A percentile compares a stretch with the other conserved stretches of the same genome.
Evolutionary conservation across 495 filamentous ascomycete species (phyloP).

Genomic region (Trypethelium eluteriae): DNA sequence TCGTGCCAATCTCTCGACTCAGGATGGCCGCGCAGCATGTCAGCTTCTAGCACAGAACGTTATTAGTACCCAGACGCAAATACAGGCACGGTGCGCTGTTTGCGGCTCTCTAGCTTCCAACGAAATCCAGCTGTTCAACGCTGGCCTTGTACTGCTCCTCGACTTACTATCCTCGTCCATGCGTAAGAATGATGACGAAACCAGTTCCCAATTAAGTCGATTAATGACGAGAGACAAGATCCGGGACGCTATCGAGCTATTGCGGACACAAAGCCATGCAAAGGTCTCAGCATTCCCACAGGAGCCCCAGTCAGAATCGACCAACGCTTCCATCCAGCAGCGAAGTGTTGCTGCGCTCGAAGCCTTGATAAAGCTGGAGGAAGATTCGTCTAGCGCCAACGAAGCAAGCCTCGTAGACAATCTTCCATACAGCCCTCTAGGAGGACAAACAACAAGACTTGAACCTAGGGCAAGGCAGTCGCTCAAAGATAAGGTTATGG

Average conservation of each 20-base stretch:
- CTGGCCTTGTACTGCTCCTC: conserved; percentile 23
- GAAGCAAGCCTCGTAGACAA: neutral
- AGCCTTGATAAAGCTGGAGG: conserved; percentile 27
- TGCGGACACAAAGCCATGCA: conserved; percentile 13
- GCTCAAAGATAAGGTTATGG: neutral
- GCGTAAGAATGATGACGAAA: conserved; percentile 8
- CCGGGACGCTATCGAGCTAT: conserved; percentile 27
- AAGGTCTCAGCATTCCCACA: neutral
- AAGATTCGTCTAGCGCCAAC: conserved; percentile 10
- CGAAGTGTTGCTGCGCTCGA: conserved; percentile 23
- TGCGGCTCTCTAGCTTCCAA: conserved; percentile 27
- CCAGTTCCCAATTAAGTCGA: conserved; percentile 22
- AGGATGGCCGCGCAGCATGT: conserved; percentile 22
- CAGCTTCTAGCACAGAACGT: conserved; percentile 32
- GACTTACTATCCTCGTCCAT: conserved; percentile 21
- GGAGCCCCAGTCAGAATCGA: neutral
- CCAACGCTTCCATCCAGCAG: conserved; percentile 14
- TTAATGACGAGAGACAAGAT: conserved; percentile 30
- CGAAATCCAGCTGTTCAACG: conserved; percentile 27
- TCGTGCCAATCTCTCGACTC: conserved; percentile 22
- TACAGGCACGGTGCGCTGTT: conserved; percentile 28
- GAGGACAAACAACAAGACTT: neutral
- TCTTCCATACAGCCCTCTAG: neutral
- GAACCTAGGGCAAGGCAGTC: neutral
- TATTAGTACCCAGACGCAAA: conserved; percentile 26